A percentile compares a stretch with the other conserved stretches of the same genome.
Evolutionary conservation across 495 filamentous ascomycete species (phyloP).

Genomic region (Friedmanniomyces simplex): DNA sequence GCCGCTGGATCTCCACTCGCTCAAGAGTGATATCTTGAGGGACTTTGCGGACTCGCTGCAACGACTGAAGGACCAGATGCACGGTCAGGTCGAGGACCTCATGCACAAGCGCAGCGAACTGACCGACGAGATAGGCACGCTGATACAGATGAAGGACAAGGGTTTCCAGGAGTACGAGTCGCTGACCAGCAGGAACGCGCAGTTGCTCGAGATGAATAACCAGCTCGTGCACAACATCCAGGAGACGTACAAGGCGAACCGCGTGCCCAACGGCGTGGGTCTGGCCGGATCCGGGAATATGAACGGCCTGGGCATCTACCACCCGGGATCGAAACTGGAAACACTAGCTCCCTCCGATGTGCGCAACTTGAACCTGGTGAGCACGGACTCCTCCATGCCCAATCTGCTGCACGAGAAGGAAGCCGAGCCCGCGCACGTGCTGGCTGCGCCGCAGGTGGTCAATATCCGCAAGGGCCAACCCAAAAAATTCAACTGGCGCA

Average conservation of each 20-base stretch:
- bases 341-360: conserved; percentile 6
- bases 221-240: conserved; percentile 90
- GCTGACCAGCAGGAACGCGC: conserved; percentile 82
- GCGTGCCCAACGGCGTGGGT: conserved; percentile 38
- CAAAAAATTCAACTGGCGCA: conserved; percentile 98
- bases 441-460: conserved; percentile 75
- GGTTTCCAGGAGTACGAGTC: conserved; percentile 92
- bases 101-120: conserved; percentile 73
- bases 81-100: conserved; percentile 70
- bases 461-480: conserved; percentile 85
- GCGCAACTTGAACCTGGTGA: conserved; percentile 17
- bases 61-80: conserved; percentile 68
- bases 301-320: conserved; percentile 81
- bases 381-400: conserved; percentile 20
- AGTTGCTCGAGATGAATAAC: conserved; percentile 88
- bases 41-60: conserved; percentile 84
- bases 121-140: conserved; percentile 66
- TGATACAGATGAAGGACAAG: conserved; percentile 76
- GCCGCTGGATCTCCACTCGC: conserved; percentile 31
- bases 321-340: conserved; percentile 47
- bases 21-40: conserved; percentile 75
- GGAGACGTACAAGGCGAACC: conserved; percentile 74
- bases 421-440: conserved; percentile 53
- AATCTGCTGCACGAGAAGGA: conserved; percentile 22
- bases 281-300: neutral